These are phyloP conservation scores for Lecanoromycetidae sp. DNA, from an alignment of 2,329 filamentous ascomycete genomes.

Conservation along the genomic window DNA sequence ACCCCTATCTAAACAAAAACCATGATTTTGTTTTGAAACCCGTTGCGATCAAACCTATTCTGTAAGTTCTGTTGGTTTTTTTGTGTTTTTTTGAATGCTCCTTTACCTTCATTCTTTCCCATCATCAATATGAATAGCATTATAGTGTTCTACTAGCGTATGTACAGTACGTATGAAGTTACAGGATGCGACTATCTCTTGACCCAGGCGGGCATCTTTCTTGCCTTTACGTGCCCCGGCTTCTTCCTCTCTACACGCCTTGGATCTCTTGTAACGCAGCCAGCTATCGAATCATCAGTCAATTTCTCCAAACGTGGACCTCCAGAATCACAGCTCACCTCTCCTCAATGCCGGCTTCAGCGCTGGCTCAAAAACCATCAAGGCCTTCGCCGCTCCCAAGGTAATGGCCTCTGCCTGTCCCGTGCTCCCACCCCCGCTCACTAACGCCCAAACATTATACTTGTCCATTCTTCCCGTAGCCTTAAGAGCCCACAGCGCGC, in stretches of 20 bases:
- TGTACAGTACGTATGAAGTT: not conserved
- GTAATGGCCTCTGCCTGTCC: slow-evolving; percentile 94
- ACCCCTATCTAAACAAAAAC: too few species aligned
- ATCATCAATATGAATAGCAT: too few species aligned
- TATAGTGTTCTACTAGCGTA: not conserved
- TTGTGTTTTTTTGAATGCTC: too few species aligned
- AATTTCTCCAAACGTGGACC: slow-evolving; percentile 2
- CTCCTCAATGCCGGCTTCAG: slow-evolving; percentile 76
- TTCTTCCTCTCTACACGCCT: slow-evolving; percentile 97
- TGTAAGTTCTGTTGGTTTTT: too few species aligned
- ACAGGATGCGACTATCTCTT: slow-evolving; percentile 47
- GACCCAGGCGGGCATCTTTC: slow-evolving; percentile 98
- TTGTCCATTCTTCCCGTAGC: slow-evolving; percentile 76
- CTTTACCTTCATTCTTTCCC: not conserved
- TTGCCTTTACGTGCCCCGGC: slow-evolving; percentile 85
- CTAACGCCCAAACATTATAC: slow-evolving; percentile 88
- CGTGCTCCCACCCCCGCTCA: slow-evolving; percentile 77
- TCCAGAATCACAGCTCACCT: slow-evolving; percentile 51
- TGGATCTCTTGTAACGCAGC: slow-evolving; percentile 79
- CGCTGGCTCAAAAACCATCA: slow-evolving; percentile 82
- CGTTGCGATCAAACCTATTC: too few species aligned
- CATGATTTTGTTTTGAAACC: too few species aligned
- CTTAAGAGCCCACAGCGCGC: slow-evolving; percentile 81
- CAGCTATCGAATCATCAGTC: slow-evolving; percentile 51
- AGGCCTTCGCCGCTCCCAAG: slow-evolving; percentile 73